Percentiles rank a stretch among this genome's conserved stretches.
Evolutionary conservation across 805 yeast species (phyloP).

Genomic region (Saccharomycopsis lassenensis): DNA sequence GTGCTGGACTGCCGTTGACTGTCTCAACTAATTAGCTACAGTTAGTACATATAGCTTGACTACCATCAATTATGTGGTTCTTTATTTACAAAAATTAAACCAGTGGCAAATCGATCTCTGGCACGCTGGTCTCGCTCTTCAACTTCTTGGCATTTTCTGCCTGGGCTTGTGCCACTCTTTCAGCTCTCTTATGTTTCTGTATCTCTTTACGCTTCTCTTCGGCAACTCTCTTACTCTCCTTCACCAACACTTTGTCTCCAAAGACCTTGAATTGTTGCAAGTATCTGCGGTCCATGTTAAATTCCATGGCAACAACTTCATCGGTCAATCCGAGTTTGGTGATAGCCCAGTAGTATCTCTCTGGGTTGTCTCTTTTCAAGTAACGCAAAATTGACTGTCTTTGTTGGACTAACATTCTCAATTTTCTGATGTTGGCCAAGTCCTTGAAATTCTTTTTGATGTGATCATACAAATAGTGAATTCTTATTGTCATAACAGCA

Average conservation of each 20-base stretch:
- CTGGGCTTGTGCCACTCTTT: no score
- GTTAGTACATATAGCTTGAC: no score
- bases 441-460: constrained; percentile 62
- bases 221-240: constrained; percentile 37
- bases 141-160: no score
- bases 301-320: constrained; percentile 65
- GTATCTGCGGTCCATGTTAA: constrained; percentile 67
- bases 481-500: constrained; percentile 73
- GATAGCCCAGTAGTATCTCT: constrained; percentile 75
- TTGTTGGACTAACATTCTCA: constrained; percentile 78
- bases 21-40: no score
- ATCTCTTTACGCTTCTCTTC: constrained; percentile 36
- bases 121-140: no score
- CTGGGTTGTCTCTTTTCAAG: constrained; percentile 68
- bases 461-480: constrained; percentile 69
- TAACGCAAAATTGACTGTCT: constrained; percentile 79
- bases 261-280: constrained; percentile 69
- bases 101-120: no score
- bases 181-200: constrained; percentile 35
- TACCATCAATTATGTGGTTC: no score
- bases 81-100: no score
- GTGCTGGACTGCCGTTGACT: no score
- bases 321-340: constrained; percentile 84
- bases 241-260: constrained; percentile 62
- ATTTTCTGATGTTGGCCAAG: constrained; percentile 50